Evolutionary conservation across 495 filamentous ascomycete species (phyloP).

Genomic region (Parmelia sp.): DNA sequence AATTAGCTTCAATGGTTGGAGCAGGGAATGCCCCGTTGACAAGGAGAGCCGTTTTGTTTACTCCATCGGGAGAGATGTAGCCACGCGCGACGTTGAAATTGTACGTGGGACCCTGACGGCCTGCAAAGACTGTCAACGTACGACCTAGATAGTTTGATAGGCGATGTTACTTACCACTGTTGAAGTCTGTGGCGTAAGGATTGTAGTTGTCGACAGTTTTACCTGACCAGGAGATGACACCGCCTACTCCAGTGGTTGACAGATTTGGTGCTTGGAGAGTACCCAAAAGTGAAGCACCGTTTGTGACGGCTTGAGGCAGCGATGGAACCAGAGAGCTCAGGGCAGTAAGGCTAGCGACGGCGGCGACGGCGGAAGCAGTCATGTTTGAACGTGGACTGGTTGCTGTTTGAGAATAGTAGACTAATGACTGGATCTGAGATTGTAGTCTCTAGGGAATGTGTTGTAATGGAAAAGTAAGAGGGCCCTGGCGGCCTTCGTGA

Average conservation of each 20-base stretch:
- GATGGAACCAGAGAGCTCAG: conserved; percentile 18
- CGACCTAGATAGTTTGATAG: not conserved
- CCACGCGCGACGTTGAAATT: conserved; percentile 49
- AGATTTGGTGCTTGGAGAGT: conserved; percentile 40
- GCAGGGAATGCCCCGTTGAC: conserved; percentile 35
- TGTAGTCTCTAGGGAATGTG: not conserved
- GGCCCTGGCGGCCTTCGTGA: not conserved
- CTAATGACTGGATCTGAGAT: not conserved
- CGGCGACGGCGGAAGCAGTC: conserved; percentile 8
- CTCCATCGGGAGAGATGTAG: conserved; percentile 40
- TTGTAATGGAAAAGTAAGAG: not conserved
- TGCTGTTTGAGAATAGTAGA: not conserved
- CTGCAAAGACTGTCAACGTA: conserved; percentile 15
- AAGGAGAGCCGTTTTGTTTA: conserved; percentile 40
- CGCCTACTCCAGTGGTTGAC: conserved; percentile 34
- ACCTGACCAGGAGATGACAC: conserved; percentile 45
- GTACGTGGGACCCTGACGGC: conserved; percentile 40
- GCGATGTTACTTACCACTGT: conserved; percentile 27
- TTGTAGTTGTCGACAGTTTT: conserved; percentile 37
- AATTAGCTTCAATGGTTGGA: conserved; percentile 55
- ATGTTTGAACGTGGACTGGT: not conserved
- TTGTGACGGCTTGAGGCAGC: conserved; percentile 39
- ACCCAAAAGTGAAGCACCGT: conserved; percentile 42
- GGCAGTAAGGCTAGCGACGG: conserved; percentile 3
- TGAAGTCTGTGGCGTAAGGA: conserved; percentile 39